phyloP scores from a whole-genome alignment of 345 rosid genomes.

The Theobroma cacao region DNA sequence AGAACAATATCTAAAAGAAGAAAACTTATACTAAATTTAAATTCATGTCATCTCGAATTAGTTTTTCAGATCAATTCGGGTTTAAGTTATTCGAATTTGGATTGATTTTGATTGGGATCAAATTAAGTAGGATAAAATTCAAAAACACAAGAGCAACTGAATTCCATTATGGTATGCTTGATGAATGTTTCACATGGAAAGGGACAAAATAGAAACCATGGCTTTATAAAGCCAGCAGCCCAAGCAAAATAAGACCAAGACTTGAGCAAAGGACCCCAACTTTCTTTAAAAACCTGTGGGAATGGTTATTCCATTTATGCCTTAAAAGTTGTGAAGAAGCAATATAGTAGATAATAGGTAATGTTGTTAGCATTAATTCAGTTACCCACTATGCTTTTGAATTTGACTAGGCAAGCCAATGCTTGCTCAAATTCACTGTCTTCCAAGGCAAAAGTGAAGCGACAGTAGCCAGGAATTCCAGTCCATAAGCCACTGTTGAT shows the following conservation, averaged over 20 bases:
- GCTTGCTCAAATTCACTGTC: constrained; percentile 71
- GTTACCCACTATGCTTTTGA: constrained; percentile 35
- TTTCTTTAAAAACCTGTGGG: background rate
- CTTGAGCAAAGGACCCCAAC: background rate
- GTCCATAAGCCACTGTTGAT: constrained; percentile 85
- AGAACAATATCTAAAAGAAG: too few species aligned
- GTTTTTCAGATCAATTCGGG: too few species aligned
- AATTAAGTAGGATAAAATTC: too few species aligned
- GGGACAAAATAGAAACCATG: background rate
- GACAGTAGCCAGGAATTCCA: constrained; percentile 88
- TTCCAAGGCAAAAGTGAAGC: constrained; percentile 75
- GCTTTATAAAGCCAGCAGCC: too few species aligned
- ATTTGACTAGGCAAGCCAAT: constrained; percentile 56
- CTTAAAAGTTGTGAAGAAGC: background rate
- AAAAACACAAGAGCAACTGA: background rate
- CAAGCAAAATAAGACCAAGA: too few species aligned
- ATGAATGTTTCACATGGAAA: background rate
- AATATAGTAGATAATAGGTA: background rate
- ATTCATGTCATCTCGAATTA: too few species aligned
- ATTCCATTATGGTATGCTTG: background rate
- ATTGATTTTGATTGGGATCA: too few species aligned
- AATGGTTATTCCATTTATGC: background rate
- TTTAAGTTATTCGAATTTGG: too few species aligned
- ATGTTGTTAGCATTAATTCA: background rate
- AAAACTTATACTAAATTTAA: too few species aligned